Percentiles rank a stretch among this genome's conserved stretches.
phyloP scores from a whole-genome alignment of 805 yeast genomes.

The Starmerella sirachaensis region DNA sequence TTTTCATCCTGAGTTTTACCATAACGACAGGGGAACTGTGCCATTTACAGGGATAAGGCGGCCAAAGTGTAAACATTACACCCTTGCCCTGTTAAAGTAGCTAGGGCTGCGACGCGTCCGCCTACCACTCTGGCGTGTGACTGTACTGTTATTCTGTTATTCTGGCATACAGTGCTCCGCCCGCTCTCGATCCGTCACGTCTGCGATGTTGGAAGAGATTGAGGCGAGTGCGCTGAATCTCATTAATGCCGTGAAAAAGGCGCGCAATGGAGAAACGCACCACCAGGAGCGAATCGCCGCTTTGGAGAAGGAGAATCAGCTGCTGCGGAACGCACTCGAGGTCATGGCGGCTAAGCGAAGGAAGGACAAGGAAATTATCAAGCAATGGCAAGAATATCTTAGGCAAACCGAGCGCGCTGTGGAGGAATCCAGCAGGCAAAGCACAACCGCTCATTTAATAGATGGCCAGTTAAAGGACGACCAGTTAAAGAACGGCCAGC shows the following conservation, averaged over 20 bases:
- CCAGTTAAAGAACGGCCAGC: neutral
- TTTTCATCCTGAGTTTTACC: too few relatives aligned
- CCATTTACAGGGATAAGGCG: too few relatives aligned
- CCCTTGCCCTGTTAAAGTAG: too few relatives aligned
- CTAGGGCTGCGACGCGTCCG: too few relatives aligned
- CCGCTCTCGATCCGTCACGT: too few relatives aligned
- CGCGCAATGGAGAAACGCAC: neutral
- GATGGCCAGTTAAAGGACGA: too few relatives aligned
- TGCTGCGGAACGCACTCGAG: conserved; percentile 4
- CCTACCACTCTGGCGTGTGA: too few relatives aligned
- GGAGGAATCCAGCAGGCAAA: neutral
- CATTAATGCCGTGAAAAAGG: neutral
- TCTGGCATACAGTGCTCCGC: too few relatives aligned
- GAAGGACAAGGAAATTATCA: conserved; percentile 6
- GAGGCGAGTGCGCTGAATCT: conserved; percentile 21
- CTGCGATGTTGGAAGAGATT: neutral
- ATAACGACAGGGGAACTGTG: too few relatives aligned
- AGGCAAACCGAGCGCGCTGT: neutral
- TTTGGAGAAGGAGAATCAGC: conserved; percentile 7
- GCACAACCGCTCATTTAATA: neutral
- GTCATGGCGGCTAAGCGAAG: conserved; percentile 2
- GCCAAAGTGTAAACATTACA: too few relatives aligned
- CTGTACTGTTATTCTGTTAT: too few relatives aligned
- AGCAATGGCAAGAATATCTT: conserved; percentile 7
- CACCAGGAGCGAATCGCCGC: conserved; percentile 2